A percentile compares a stretch with the other conserved stretches of the same genome.
These are phyloP conservation scores for Pyrenopolyporus hunteri DNA, from an alignment of 495 filamentous ascomycete species.

Conservation along the genomic window DNA sequence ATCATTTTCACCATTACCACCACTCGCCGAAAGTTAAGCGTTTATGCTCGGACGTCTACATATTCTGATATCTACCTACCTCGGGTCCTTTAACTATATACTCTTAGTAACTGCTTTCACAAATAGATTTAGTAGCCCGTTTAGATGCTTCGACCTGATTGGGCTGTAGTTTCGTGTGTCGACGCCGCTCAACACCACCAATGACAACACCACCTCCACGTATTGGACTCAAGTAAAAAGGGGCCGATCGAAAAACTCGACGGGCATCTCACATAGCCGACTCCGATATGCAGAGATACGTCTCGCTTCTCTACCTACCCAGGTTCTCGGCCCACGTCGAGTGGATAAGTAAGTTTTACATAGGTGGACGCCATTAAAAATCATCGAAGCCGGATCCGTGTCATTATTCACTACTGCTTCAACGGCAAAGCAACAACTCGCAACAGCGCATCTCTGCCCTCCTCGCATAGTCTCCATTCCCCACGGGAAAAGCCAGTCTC, in stretches of 20 bases:
- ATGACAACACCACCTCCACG: not conserved
- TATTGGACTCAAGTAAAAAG: not conserved
- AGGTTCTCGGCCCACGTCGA: too few relatives aligned
- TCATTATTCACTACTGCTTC: too few relatives aligned
- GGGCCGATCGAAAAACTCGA: not conserved
- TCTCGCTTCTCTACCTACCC: too few relatives aligned
- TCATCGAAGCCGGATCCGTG: too few relatives aligned
- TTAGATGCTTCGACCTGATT: not conserved
- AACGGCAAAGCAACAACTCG: too few relatives aligned
- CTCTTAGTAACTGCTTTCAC: not conserved
- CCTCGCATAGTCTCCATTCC: too few relatives aligned
- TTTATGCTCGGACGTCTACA: not conserved
- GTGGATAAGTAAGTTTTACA: too few relatives aligned
- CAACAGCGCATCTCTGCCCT: too few relatives aligned
- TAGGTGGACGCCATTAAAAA: too few relatives aligned
- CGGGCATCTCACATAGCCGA: too few relatives aligned
- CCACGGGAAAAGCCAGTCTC: too few relatives aligned
- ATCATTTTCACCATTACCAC: slow-evolving; percentile 3
- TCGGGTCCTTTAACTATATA: not conserved
- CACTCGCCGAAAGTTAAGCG: not conserved
- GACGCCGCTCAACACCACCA: not conserved
- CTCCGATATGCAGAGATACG: too few relatives aligned
- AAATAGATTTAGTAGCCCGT: not conserved
- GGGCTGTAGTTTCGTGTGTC: not conserved
- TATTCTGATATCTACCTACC: not conserved